Evolutionary conservation across 108 stramenopile species (phyloP).

Genomic region (Conticribra guillardii): DNA sequence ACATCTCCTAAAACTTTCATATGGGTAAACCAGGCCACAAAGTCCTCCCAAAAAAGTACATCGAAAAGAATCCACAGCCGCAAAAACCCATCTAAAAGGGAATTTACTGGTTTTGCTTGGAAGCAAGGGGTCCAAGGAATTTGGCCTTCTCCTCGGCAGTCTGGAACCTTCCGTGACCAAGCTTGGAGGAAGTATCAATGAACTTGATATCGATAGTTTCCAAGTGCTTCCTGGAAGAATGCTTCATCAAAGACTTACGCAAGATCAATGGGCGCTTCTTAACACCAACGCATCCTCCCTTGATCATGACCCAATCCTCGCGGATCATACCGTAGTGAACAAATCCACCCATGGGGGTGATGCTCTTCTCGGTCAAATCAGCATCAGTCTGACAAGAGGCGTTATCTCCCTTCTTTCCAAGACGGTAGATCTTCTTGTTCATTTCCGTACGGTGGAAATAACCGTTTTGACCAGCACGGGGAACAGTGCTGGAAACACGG

Average conservation of each 20-base stretch:
- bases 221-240: conserved; percentile 92
- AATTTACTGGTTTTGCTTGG: no score
- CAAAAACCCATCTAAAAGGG: no score
- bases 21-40: no score
- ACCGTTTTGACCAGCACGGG: conserved; percentile 99
- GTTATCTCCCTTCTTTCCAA: conserved; percentile 97
- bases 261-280: conserved; percentile 98
- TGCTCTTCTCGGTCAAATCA: conserved; percentile 98
- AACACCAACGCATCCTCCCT: conserved; percentile 97
- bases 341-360: conserved; percentile 99
- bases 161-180: conserved; percentile 99
- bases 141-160: conserved; percentile 98
- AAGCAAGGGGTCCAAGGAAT: conserved; percentile 98
- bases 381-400: conserved; percentile 94
- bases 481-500: conserved; percentile 95
- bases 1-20: no score
- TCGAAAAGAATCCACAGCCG: no score
- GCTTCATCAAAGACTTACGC: conserved; percentile 96
- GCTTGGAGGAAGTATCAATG: conserved; percentile 99
- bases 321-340: conserved; percentile 96
- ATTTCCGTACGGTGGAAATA: conserved; percentile 99
- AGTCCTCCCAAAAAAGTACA: no score
- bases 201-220: conserved; percentile 97
- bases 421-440: conserved; percentile 99
- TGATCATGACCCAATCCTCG: conserved; percentile 99